Base-by-base conservation (phyloP, 108 stramenopile genomes). In the Stephanodiscus triporus region DNA sequence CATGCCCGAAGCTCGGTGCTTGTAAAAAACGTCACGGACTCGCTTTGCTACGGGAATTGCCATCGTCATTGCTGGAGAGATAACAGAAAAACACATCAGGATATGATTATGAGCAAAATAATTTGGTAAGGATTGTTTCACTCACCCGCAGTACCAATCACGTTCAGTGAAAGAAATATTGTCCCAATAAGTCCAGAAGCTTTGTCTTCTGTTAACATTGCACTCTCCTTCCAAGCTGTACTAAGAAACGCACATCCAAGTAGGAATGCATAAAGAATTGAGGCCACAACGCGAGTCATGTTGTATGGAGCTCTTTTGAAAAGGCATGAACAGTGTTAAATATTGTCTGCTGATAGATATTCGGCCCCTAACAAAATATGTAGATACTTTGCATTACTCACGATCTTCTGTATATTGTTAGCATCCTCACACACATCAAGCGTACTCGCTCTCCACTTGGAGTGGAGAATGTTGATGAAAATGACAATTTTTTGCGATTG, bases 1-100 rank as follows among this genome's bases (percentile, higher is more conserved):
- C 90, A 91, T 91, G n/a, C 90, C 90, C 20, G 87, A 78, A 2
- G 84, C 85, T 22, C 79, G 75, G 58, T 91, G 90, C 48, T 86
- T 81, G 63, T 89, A 89, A 59, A 88, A 91, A 26, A 91, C 87
- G 60, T 89, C 87, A 48, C 88, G 85, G 37, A 89, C 87, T 59
- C 74, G 69, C 30, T 85, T 73, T 85, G 88, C 88, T 23, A 91
- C 90, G 13, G 90, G 90, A 17, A 91, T 71, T 2, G 86, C 88
- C 78, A 91, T 85, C 14, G 88, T 88, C 64, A 87, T 80, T 48
- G 88, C 87, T 76, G 84, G 81, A 30, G 85, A 87, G n/a, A n/a
- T n/a, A n/a, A n/a, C n/a, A n/a, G n/a, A 19, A 80, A 83, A 42
- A 84, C 36, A 47, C 81, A 87, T 43, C 16, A 49, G 47, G 17